Conservation (phyloP, 148 eudicot genomes). For the Heliosperma pusillum region DNA sequence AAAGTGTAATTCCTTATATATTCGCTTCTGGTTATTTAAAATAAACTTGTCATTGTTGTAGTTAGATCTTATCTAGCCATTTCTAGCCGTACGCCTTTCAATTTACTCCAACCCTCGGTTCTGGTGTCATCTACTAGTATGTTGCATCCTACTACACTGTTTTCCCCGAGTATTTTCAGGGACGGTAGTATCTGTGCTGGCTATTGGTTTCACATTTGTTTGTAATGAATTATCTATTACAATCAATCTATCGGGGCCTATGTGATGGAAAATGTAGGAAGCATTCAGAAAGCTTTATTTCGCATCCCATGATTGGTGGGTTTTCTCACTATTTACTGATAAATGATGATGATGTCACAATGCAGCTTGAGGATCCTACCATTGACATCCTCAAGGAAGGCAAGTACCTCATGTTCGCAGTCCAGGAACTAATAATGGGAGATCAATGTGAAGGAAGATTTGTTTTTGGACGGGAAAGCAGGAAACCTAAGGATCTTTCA, state of each 20-base stretch:
- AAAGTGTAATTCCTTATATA: background rate
- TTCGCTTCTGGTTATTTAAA: background rate
- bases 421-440: slow-evolving; percentile 83
- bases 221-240: background rate
- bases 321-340: background rate
- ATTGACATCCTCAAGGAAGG: slow-evolving; percentile 82
- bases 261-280: background rate
- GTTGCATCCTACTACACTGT: background rate
- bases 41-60: background rate
- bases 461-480: slow-evolving; percentile 88
- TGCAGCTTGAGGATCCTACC: slow-evolving; percentile 83
- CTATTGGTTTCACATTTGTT: background rate
- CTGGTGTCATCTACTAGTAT: background rate
- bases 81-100: no score
- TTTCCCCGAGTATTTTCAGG: background rate
- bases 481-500: slow-evolving; percentile 45
- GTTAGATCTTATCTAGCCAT: background rate
- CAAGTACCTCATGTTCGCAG: slow-evolving; percentile 86
- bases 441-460: slow-evolving; percentile 95
- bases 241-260: background rate
- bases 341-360: background rate
- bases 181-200: background rate
- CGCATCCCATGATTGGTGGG: no score
- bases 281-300: background rate
- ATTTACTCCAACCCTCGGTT: background rate